A percentile compares a stretch with the other conserved stretches of the same genome.
These are phyloP conservation scores for Nicotiana sylvestris DNA, from an alignment of 257 asterid species.

Conservation along the genomic window DNA sequence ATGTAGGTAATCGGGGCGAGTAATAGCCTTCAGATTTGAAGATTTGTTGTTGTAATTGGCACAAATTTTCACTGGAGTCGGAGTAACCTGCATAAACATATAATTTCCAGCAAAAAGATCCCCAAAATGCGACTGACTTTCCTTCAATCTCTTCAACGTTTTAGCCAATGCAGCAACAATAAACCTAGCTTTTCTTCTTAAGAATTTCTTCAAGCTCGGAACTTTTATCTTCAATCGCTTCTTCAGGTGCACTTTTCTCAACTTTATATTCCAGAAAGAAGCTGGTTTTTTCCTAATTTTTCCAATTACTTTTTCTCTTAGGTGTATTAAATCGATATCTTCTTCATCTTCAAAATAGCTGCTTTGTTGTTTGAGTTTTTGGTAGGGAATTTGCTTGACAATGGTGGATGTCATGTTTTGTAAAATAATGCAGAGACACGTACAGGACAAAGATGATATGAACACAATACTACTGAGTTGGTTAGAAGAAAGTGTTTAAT, in stretches of 20 bases:
- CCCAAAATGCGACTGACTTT: slow-evolving; percentile 65
- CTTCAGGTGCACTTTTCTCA: slow-evolving; percentile 32
- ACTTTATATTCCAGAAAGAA: slow-evolving; percentile 8
- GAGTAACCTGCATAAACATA: slow-evolving; percentile 77
- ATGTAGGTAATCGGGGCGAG: not conserved
- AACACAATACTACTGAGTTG: not conserved
- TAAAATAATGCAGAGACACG: too few relatives aligned
- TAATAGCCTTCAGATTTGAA: not conserved
- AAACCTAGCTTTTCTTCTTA: slow-evolving; percentile 39
- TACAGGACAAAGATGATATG: not conserved
- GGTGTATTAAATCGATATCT: not conserved
- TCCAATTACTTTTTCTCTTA: slow-evolving; percentile 36
- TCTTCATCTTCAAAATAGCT: slow-evolving; percentile 32
- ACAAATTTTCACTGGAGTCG: slow-evolving; percentile 47
- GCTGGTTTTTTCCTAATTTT: slow-evolving; percentile 21
- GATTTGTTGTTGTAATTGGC: not conserved
- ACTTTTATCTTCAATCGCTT: slow-evolving; percentile 33
- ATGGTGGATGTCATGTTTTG: slow-evolving; percentile 28
- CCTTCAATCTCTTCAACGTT: slow-evolving; percentile 62
- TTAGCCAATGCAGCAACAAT: slow-evolving; percentile 45
- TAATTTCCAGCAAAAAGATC: slow-evolving; percentile 90
- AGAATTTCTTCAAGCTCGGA: slow-evolving; percentile 39
- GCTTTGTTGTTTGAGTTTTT: slow-evolving; percentile 36
- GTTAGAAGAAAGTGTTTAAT: not conserved
- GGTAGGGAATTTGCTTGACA: slow-evolving; percentile 35